A percentile compares a stretch with the other conserved stretches of the same genome.
These are phyloP conservation scores for Aspergillus ellipticus DNA, from an alignment of 495 filamentous ascomycete species.

Conservation along the genomic window DNA sequence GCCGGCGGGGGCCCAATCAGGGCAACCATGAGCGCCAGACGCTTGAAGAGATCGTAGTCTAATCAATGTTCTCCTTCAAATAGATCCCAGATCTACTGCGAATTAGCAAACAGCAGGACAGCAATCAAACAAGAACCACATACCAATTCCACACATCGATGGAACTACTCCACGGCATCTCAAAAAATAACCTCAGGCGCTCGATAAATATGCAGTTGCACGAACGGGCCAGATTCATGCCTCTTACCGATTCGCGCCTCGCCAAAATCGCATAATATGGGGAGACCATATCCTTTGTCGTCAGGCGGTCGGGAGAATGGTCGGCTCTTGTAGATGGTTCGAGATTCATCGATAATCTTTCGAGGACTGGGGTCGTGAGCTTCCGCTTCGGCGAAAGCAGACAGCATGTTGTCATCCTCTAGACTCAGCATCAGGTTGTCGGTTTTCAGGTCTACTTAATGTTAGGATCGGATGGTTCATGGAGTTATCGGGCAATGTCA, in stretches of 20 bases:
- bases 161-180: slow-evolving; percentile 28
- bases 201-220: slow-evolving; percentile 24
- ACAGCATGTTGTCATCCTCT: slow-evolving; percentile 2
- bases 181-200: slow-evolving; percentile 28
- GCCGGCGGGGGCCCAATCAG: slow-evolving; percentile 26
- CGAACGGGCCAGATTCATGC: slow-evolving; percentile 18
- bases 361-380: background rate
- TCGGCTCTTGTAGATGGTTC: slow-evolving; percentile 15
- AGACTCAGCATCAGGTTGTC: slow-evolving; percentile 9
- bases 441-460: slow-evolving; percentile 4
- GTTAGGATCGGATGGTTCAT: background rate
- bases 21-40: slow-evolving; percentile 27
- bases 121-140: background rate
- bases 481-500: background rate
- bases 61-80: slow-evolving; percentile 12
- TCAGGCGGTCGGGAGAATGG: background rate
- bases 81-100: background rate
- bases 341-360: background rate
- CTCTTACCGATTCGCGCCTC: too few relatives aligned
- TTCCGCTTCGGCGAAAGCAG: background rate
- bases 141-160: slow-evolving; percentile 42
- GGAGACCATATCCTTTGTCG: slow-evolving; percentile 7
- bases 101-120: background rate
- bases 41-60: slow-evolving; percentile 18
- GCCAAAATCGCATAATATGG: slow-evolving; percentile 24